Evolutionary conservation across 805 yeast species (phyloP), one percentile per base, ranked within the genome.

Genomic region (Ogataea trehaloabstinens): DNA sequence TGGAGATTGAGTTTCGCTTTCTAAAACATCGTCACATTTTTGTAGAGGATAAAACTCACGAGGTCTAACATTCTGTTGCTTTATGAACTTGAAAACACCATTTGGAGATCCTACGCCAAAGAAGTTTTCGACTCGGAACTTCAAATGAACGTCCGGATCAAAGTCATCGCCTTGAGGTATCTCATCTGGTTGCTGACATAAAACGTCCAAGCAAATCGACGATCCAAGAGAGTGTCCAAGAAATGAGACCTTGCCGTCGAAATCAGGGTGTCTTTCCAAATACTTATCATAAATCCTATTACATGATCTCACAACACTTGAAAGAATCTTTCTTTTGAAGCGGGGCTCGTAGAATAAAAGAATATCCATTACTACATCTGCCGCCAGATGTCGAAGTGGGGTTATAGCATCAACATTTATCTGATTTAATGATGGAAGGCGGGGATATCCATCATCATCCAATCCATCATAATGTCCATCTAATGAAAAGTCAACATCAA

Each of bases 151-250:
- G 3, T 40, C 43, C 0, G 67, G 60, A 16, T 64, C 64, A 25
- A 56, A 58, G 1, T 56, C 56, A 16, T 53, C 51, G 4, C 42
- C 47, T 2, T 41, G 34, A 2, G 66, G 60, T 4, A 46, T 31
- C 2, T 60, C 51, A 40, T 64, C 63, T 2, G 67, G 70, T 48
- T 78, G 83, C 13, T 64, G 55, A 7, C 80, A 64, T 20, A 90
- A 60, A 21, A 91, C 68, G 60, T 91, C 97, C 46, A 88, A 81
- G 2, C 81, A 68, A 24, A 91, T 85, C 0, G 91, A 85, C 3
- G 95, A 83, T 0, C 99, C 99, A 24, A 91, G 66, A 0, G 98
- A 91, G 60, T 91, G 99, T 1, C 96, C 98, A 42, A 89, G 66
- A 2, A 91, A 60, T 49, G 91, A 89, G 1, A 91, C 80, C 47